Evolutionary conservation across 164 flowering plant species (phyloP).

Genomic region (Annona squamosa): DNA sequence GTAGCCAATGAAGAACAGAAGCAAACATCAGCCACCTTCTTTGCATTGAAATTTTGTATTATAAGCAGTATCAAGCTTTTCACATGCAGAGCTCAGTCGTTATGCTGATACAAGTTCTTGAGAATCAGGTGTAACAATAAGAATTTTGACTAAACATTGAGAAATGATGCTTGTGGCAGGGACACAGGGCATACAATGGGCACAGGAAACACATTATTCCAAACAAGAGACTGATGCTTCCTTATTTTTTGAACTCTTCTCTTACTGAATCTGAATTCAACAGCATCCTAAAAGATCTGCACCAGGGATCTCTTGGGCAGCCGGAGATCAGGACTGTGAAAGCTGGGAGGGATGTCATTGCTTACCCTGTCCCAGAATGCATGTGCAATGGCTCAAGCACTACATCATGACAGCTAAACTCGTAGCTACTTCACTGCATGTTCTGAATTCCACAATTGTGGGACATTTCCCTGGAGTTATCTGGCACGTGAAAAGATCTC

Average conservation of each 20-base stretch:
- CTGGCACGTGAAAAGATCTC: not conserved
- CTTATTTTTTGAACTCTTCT: constrained; percentile 61
- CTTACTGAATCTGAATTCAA: constrained; percentile 71
- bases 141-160: not conserved
- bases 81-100: not conserved
- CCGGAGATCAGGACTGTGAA: constrained; percentile 78
- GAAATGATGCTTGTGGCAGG: constrained; percentile 34
- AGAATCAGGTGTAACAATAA: not conserved
- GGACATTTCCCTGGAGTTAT: not conserved
- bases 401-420: not conserved
- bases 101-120: not conserved
- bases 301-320: constrained; percentile 77
- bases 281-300: constrained; percentile 58
- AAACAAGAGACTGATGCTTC: constrained; percentile 89
- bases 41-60: not conserved
- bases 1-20: not conserved
- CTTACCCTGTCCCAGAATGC: constrained; percentile 87
- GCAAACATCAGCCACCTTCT: not conserved
- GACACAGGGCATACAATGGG: constrained; percentile 90
- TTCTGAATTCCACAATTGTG: not conserved
- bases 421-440: not conserved
- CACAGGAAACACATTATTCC: constrained; percentile 91
- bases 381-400: constrained; percentile 55
- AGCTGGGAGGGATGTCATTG: constrained; percentile 81
- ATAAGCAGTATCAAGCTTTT: not conserved